Evolutionary conservation across 1,284 basidiomycete species (phyloP).

Genomic region (Ustilago bromivora): DNA sequence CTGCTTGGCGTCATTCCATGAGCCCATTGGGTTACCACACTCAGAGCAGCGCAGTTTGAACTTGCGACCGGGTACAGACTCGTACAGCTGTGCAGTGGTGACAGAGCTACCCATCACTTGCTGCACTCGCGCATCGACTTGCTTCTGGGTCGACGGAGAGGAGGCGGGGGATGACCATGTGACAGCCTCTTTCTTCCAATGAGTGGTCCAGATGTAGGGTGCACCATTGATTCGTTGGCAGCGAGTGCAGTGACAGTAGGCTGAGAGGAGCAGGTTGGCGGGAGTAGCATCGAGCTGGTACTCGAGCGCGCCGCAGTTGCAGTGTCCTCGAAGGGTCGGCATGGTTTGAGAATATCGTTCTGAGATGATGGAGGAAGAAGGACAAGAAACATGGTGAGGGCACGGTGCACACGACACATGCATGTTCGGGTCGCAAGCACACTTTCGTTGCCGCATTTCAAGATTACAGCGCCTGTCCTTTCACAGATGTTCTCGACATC

Average conservation of each 20-base stretch:
- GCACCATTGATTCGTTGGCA: constrained; percentile 64
- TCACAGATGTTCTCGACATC: background rate
- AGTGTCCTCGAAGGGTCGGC: constrained; percentile 46
- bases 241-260: constrained; percentile 61
- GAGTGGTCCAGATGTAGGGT: constrained; percentile 61
- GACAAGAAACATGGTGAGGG: background rate
- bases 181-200: constrained; percentile 57
- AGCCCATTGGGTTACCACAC: constrained; percentile 63
- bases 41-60: constrained; percentile 59
- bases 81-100: constrained; percentile 44
- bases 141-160: background rate
- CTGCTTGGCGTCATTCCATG: constrained; percentile 54
- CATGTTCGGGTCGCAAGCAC: background rate
- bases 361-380: constrained; percentile 3
- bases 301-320: constrained; percentile 49
- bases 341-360: constrained; percentile 10
- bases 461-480: background rate
- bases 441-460: background rate
- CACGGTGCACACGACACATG: constrained; percentile 20
- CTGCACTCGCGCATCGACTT: constrained; percentile 14
- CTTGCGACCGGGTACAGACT: constrained; percentile 52
- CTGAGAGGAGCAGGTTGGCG: constrained; percentile 45
- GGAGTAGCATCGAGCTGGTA: constrained; percentile 33
- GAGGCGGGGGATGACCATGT: constrained; percentile 40
- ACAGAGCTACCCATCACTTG: constrained; percentile 22